Percentiles rank a stretch among this genome's conserved stretches.
These are phyloP conservation scores for Zygnema cylindricum DNA, from an alignment of 139 green algal species.

Conservation along the genomic window DNA sequence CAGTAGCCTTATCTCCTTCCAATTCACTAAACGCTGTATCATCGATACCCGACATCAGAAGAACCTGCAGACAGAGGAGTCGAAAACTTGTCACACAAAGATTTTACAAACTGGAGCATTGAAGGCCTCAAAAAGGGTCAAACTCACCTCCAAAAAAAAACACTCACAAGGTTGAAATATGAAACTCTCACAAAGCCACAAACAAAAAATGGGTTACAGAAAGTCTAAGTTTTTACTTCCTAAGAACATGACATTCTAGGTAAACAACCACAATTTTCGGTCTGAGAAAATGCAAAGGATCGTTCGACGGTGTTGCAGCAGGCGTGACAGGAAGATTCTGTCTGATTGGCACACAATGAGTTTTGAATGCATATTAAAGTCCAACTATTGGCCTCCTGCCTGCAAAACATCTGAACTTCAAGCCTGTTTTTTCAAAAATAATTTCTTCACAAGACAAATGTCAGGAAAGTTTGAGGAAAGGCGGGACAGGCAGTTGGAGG, in stretches of 20 bases:
- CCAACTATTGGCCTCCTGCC: too few relatives aligned
- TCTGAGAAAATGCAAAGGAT: too few relatives aligned
- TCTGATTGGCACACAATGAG: too few relatives aligned
- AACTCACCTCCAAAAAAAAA: background rate
- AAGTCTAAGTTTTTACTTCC: background rate
- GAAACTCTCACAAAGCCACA: background rate
- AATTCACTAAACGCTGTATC: slow-evolving; percentile 36
- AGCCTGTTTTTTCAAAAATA: too few relatives aligned
- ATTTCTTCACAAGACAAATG: too few relatives aligned
- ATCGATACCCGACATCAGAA: slow-evolving; percentile 55
- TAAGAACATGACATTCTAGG: background rate
- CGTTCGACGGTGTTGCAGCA: background rate
- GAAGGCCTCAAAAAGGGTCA: too few relatives aligned
- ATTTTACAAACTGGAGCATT: too few relatives aligned
- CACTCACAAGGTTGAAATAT: background rate
- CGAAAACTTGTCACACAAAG: background rate
- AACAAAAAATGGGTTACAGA: background rate
- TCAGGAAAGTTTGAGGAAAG: too few relatives aligned
- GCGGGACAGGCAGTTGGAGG: too few relatives aligned
- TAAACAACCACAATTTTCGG: too few relatives aligned
- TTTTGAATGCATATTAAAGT: too few relatives aligned
- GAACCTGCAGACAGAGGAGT: slow-evolving; percentile 46
- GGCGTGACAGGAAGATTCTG: background rate
- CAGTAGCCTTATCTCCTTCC: slow-evolving; percentile 21
- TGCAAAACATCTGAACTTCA: too few relatives aligned